Evolutionary conservation across 768 basidiomycete species (phyloP).

Genomic region (Leucocoprinus sp.): DNA sequence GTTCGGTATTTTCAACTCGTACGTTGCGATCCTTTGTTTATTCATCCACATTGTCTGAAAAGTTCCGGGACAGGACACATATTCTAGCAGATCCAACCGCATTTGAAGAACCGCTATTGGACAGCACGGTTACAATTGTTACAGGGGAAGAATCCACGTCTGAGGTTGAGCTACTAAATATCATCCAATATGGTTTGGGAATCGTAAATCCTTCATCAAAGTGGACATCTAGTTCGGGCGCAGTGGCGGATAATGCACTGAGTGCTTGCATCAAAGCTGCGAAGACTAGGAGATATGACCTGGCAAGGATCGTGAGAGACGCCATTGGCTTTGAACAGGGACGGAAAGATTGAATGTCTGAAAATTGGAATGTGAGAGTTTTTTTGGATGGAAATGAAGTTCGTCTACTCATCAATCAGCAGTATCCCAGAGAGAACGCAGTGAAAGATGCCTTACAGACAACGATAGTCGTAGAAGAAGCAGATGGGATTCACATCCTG

Average conservation of each 20-base stretch:
- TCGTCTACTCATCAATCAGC: no score
- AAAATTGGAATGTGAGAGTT: neutral
- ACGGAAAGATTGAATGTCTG: neutral
- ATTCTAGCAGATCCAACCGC: constrained; percentile 79
- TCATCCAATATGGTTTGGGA: constrained; percentile 46
- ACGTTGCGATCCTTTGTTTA: constrained; percentile 18
- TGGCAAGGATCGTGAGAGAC: constrained; percentile 2
- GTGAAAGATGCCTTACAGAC: no score
- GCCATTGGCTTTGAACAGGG: neutral
- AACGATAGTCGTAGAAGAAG: no score
- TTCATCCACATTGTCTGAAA: neutral
- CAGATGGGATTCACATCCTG: no score
- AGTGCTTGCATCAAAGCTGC: constrained; percentile 32
- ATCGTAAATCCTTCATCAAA: constrained; percentile 13
- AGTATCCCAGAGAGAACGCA: no score
- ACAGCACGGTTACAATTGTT: constrained; percentile 59
- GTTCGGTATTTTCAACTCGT: constrained; percentile 84
- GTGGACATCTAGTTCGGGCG: constrained; percentile 12
- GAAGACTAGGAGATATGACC: constrained; percentile 14
- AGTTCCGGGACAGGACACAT: constrained; percentile 38
- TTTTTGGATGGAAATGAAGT: no score
- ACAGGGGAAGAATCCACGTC: constrained; percentile 31
- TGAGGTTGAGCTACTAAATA: constrained; percentile 36
- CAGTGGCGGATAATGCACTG: constrained; percentile 25
- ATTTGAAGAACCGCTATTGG: constrained; percentile 84